A percentile compares a stretch with the other conserved stretches of the same genome.
Conservation (phyloP, 1,139 yeast species). For the Hansenula anomala region DNA sequence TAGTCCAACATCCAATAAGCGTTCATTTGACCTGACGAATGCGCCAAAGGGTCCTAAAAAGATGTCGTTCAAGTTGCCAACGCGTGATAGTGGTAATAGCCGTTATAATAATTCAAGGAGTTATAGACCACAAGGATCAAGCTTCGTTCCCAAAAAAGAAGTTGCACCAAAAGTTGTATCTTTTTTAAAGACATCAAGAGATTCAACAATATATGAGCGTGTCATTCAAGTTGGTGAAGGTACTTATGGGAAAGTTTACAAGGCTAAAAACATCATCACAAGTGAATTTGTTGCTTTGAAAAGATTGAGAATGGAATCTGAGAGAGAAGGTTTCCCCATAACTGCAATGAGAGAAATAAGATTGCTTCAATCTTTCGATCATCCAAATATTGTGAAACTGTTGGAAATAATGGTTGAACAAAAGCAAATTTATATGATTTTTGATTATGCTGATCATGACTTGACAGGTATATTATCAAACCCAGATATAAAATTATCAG, state of each 20-base stretch:
- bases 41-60: conserved; percentile 22
- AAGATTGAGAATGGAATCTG: conserved; percentile 75
- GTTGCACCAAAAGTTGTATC: conserved; percentile 8
- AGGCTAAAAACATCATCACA: conserved; percentile 69
- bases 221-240: conserved; percentile 69
- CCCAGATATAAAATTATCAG: conserved; percentile 57
- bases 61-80: conserved; percentile 15
- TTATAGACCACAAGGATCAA: conserved; percentile 9
- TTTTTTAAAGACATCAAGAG: conserved; percentile 17
- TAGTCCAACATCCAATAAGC: conserved; percentile 2
- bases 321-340: conserved; percentile 92
- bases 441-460: conserved; percentile 93
- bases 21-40: conserved; percentile 4
- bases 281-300: conserved; percentile 77
- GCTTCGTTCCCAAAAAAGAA: neutral
- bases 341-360: conserved; percentile 93
- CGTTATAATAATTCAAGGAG: too few species aligned
- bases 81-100: neutral
- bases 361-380: conserved; percentile 80
- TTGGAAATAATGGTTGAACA: conserved; percentile 88
- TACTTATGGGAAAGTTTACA: conserved; percentile 73
- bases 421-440: conserved; percentile 80
- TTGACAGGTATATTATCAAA: conserved; percentile 83
- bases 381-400: conserved; percentile 74
- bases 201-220: conserved; percentile 26